Evolutionary conservation across 148 eudicot species (phyloP).

Genomic region (Nepenthes mirabilis): DNA sequence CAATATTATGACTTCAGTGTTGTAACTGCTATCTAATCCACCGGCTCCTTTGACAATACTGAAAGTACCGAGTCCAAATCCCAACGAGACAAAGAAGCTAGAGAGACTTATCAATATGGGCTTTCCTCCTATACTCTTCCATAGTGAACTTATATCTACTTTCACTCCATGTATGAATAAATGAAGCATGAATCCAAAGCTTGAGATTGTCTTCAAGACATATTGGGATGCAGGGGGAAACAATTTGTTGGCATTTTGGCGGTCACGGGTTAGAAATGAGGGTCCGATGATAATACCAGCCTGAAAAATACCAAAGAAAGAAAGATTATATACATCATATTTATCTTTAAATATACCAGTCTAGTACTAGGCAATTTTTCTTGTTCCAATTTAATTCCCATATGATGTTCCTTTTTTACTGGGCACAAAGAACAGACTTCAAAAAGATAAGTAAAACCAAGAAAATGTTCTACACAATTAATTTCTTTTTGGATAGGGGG

Average conservation of each 20-base stretch:
- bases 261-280: slow-evolving; percentile 4
- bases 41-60: slow-evolving; percentile 2
- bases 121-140: slow-evolving; percentile 4
- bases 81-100: slow-evolving; percentile 10
- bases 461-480: too few species aligned
- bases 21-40: slow-evolving; percentile 2
- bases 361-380: too few species aligned
- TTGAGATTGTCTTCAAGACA: slow-evolving; percentile 17
- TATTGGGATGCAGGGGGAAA: slow-evolving; percentile 24
- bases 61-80: slow-evolving; percentile 8
- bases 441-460: background rate
- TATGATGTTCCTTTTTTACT: too few species aligned
- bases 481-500: too few species aligned
- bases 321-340: background rate
- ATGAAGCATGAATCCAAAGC: slow-evolving; percentile 29
- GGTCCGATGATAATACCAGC: slow-evolving; percentile 28
- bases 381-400: too few species aligned
- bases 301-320: slow-evolving; percentile 9
- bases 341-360: too few species aligned
- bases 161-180: slow-evolving; percentile 25
- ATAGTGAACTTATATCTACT: slow-evolving; percentile 12
- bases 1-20: slow-evolving; percentile 2
- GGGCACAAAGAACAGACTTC: background rate
- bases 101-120: slow-evolving; percentile 1
- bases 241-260: background rate